These are phyloP conservation scores for Pulveroboletus sp. DNA, from an alignment of 768 basidiomycete genomes.

Conservation along the genomic window DNA sequence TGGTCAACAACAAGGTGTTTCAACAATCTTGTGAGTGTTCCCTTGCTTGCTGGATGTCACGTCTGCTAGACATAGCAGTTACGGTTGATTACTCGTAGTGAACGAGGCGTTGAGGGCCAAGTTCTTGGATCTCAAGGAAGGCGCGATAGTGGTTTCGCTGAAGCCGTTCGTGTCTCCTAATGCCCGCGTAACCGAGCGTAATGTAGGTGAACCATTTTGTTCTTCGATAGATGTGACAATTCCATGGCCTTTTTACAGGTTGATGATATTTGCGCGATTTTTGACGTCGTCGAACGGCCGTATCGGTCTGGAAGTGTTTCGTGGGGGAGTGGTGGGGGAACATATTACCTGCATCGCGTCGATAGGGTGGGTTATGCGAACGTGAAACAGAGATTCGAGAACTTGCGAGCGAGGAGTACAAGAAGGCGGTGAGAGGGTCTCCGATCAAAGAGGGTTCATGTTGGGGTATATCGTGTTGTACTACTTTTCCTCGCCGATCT, in stretches of 20 bases:
- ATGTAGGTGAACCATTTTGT: slow-evolving; percentile 44
- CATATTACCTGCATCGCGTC: slow-evolving; percentile 75
- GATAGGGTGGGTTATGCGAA: slow-evolving; percentile 69
- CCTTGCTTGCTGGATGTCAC: background rate
- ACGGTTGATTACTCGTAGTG: slow-evolving; percentile 45
- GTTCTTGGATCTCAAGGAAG: slow-evolving; percentile 93
- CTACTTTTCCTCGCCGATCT: too few species aligned
- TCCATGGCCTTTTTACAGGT: slow-evolving; percentile 39
- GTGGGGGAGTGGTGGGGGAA: slow-evolving; percentile 71
- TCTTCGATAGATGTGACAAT: background rate
- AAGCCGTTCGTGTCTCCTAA: slow-evolving; percentile 79
- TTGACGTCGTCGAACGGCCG: slow-evolving; percentile 65
- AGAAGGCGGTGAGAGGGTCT: slow-evolving; percentile 23
- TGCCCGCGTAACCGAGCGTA: slow-evolving; percentile 80
- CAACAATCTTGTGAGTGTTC: slow-evolving; percentile 59
- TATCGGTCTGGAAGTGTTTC: slow-evolving; percentile 78
- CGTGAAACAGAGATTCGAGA: slow-evolving; percentile 57
- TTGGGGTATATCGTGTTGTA: slow-evolving; percentile 21
- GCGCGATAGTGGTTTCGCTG: slow-evolving; percentile 85
- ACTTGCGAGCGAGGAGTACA: slow-evolving; percentile 32
- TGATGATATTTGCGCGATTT: slow-evolving; percentile 79
- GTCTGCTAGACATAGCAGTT: background rate
- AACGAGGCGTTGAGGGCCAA: slow-evolving; percentile 85
- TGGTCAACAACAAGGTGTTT: slow-evolving; percentile 89
- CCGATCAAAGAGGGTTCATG: too few species aligned